Percentiles rank a stretch among this genome's conserved stretches.
Conservation (phyloP, 352 stramenopile species). For the Phytophthora melonis region DNA sequence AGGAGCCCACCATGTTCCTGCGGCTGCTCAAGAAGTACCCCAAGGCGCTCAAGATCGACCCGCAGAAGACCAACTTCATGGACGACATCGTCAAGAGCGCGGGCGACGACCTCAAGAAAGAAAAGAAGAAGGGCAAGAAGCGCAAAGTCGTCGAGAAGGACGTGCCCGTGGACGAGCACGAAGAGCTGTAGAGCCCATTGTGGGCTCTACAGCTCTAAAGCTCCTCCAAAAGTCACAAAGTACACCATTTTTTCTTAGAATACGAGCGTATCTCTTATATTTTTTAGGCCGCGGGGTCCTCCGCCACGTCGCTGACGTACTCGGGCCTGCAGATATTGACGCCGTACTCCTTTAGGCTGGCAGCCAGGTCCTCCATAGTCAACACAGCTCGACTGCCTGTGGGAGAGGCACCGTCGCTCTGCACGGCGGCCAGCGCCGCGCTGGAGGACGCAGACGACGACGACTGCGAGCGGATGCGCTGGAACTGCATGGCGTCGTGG, state of each 20-base stretch:
- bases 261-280: background rate
- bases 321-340: slow-evolving; percentile 85
- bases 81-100: slow-evolving; percentile 53
- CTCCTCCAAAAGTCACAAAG: background rate
- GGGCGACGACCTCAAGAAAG: slow-evolving; percentile 28
- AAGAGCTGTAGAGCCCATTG: slow-evolving; percentile 39
- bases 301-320: slow-evolving; percentile 74
- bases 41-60: slow-evolving; percentile 58
- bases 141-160: slow-evolving; percentile 26
- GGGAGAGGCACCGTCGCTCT: slow-evolving; percentile 25
- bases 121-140: slow-evolving; percentile 28
- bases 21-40: slow-evolving; percentile 70
- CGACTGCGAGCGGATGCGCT: slow-evolving; percentile 66
- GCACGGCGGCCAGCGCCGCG: slow-evolving; percentile 13
- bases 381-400: slow-evolving; percentile 50
- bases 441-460: slow-evolving; percentile 13
- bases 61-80: slow-evolving; percentile 64
- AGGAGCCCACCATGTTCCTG: slow-evolving; percentile 72
- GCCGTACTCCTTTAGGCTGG: slow-evolving; percentile 83
- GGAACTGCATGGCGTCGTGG: slow-evolving; percentile 84
- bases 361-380: slow-evolving; percentile 80
- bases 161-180: slow-evolving; percentile 42
- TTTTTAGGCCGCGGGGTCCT: slow-evolving; percentile 34
- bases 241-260: slow-evolving; percentile 14
- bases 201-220: background rate